phyloP scores from a whole-genome alignment of 2,329 filamentous ascomycete species.

The Alternaria ethzedia region DNA sequence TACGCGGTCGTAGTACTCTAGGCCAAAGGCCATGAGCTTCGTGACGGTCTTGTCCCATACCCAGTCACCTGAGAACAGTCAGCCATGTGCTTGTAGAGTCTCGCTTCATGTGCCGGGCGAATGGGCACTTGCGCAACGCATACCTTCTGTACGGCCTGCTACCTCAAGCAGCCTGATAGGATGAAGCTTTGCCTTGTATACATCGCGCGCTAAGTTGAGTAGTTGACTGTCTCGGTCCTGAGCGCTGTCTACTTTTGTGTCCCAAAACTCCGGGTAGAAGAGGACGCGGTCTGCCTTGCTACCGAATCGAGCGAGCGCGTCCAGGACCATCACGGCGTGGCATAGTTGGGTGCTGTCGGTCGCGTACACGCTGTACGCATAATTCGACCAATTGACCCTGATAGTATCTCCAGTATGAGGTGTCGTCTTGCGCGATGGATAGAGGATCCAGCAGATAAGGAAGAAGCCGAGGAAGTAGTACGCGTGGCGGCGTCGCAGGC shows the following conservation, averaged over 20 bases:
- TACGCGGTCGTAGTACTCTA: conserved; percentile 66
- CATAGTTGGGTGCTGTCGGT: conserved; percentile 53
- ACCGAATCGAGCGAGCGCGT: conserved; percentile 50
- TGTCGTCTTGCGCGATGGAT: conserved; percentile 19
- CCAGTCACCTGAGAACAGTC: conserved; percentile 37
- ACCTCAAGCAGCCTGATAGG: conserved; percentile 53
- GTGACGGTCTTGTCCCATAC: conserved; percentile 70
- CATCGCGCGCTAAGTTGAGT: conserved; percentile 55
- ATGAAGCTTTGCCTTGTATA: conserved; percentile 58
- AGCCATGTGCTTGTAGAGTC: conserved; percentile 16
- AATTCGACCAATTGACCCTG: conserved; percentile 48
- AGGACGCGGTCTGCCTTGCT: conserved; percentile 56
- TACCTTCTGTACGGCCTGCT: conserved; percentile 43
- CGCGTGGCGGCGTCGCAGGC: conserved; percentile 37
- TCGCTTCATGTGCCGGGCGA: conserved; percentile 8
- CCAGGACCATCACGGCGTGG: conserved; percentile 54
- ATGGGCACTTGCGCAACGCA: conserved; percentile 15
- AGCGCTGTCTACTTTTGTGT: conserved; percentile 34
- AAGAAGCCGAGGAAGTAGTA: conserved; percentile 35
- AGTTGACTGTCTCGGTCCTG: conserved; percentile 54
- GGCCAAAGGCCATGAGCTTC: conserved; percentile 73
- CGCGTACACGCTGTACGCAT: conserved; percentile 53
- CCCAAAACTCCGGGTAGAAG: conserved; percentile 53
- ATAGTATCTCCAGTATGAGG: conserved; percentile 10
- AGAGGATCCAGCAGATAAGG: conserved; percentile 38